Base-by-base conservation (phyloP, 2,329 filamentous ascomycete genomes). In the Botrytis hyacinthi region DNA sequence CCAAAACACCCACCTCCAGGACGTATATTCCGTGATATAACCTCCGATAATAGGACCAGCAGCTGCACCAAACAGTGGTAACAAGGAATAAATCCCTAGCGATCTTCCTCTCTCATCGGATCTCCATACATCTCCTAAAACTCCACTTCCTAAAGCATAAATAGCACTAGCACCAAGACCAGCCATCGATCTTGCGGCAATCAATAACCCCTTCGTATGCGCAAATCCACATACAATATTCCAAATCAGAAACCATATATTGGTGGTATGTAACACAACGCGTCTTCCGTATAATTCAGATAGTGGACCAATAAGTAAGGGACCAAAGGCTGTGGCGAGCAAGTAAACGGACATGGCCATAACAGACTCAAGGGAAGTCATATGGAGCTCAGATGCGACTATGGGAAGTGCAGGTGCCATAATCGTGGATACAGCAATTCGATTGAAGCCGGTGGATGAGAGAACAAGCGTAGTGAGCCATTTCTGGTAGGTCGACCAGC, bases 291-390 rank as follows among this genome's bases (percentile, higher is more conserved):
- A 87, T 0, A 87, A 79, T 74, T 88, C 86, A 0, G 86, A 86
- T 8, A 86, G 80, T 0, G 90, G 90, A 1, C 91, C 91, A 87
- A 90, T 92, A 6, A 92, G 73, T 2, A 80, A 72, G 0, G 85
- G 84, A 0, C 84, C 84, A 46, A 70, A 32, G 18, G 68, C 68
- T 46, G 84, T 86, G 6, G 84, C 84, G 18, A 86, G 78, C 22
- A 29, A 29, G n/a, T 54, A 54, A 54, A 54, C n/a, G n/a, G 51
- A 54, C 51, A 54, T 54, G 7, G 51, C 51, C 51, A 54, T 54
- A 54, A 54, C n/a, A 18, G 51, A 54, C 14, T 54, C 51, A 54
- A 29, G n/a, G 51, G 51, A 18, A 54, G 51, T 54, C 51, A 54
- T 54, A 8, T 54, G n/a, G 51, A 54, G 51, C n/a, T 54, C 51